These are phyloP conservation scores for Lasiodiplodia hormozganensis DNA, from an alignment of 2,329 filamentous ascomycete genomes.

Conservation along the genomic window DNA sequence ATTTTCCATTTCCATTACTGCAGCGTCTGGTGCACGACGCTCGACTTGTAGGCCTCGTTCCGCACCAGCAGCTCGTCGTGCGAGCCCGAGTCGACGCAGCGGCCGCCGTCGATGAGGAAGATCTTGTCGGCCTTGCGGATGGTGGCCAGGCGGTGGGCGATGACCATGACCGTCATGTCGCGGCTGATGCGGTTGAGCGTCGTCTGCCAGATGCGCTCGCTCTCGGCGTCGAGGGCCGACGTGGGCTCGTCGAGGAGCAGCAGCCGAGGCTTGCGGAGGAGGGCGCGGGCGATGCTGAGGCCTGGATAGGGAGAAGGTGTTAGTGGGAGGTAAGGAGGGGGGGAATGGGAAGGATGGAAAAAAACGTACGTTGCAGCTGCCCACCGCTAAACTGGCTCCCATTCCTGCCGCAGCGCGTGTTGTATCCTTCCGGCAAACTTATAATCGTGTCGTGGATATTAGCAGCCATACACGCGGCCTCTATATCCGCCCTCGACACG, in stretches of 20 bases:
- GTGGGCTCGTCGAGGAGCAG: constrained; percentile 52
- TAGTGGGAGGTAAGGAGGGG: neutral
- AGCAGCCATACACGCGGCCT: constrained; percentile 70
- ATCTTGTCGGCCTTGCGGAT: constrained; percentile 52
- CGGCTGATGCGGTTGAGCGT: constrained; percentile 47
- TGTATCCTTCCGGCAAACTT: constrained; percentile 68
- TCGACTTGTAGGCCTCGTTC: no score
- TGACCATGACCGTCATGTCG: constrained; percentile 52
- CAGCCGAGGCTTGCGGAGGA: constrained; percentile 50
- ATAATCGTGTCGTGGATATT: constrained; percentile 74
- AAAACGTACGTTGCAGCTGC: constrained; percentile 33
- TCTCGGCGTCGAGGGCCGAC: constrained; percentile 51
- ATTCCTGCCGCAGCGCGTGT: constrained; percentile 58
- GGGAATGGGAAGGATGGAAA: no score
- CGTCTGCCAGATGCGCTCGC: constrained; percentile 48
- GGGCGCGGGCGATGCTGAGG: constrained; percentile 51
- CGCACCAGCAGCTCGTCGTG: no score
- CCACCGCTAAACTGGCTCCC: constrained; percentile 52
- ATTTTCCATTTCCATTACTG: no score
- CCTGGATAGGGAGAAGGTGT: no score
- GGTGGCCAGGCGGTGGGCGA: constrained; percentile 52
- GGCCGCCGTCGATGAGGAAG: constrained; percentile 46
- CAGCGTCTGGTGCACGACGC: no score
- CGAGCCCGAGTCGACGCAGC: no score
- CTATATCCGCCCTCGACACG: no score